Evolutionary conservation across 1,284 basidiomycete genomes (phyloP).

Genomic region (Kwoniella shivajii): DNA sequence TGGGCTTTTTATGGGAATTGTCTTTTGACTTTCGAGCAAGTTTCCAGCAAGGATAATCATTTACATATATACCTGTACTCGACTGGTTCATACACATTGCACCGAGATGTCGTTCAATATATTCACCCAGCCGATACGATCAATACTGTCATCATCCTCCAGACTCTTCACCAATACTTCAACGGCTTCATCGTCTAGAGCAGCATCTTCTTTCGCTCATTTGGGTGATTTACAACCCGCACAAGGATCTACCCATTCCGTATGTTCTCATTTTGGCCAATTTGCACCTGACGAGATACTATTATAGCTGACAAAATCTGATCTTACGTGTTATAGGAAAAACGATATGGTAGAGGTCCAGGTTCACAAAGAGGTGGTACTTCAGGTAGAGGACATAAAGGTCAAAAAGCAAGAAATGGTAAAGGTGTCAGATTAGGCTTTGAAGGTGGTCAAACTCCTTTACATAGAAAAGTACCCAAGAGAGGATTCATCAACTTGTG

Average conservation of each 20-base stretch:
- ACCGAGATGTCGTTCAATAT: constrained; percentile 18
- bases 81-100: not conserved
- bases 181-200: constrained; percentile 21
- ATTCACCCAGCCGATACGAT: constrained; percentile 21
- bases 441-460: constrained; percentile 94
- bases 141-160: constrained; percentile 21
- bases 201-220: constrained; percentile 33
- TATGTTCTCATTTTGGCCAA: not conserved
- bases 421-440: constrained; percentile 86
- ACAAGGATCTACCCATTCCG: constrained; percentile 41
- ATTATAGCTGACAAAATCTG: not conserved
- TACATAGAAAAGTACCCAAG: constrained; percentile 91
- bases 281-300: not conserved
- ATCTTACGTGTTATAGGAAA: constrained; percentile 63
- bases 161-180: constrained; percentile 15
- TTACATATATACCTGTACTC: not conserved
- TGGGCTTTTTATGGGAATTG: not conserved
- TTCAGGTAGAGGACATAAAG: constrained; percentile 91
- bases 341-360: constrained; percentile 90
- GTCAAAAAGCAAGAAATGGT: constrained; percentile 89
- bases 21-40: not conserved
- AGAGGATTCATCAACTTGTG: constrained; percentile 90
- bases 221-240: constrained; percentile 42
- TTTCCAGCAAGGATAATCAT: no score
- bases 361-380: constrained; percentile 89